Base-by-base conservation (phyloP, 441 rosid genomes). In the Mallotus repandus region DNA sequence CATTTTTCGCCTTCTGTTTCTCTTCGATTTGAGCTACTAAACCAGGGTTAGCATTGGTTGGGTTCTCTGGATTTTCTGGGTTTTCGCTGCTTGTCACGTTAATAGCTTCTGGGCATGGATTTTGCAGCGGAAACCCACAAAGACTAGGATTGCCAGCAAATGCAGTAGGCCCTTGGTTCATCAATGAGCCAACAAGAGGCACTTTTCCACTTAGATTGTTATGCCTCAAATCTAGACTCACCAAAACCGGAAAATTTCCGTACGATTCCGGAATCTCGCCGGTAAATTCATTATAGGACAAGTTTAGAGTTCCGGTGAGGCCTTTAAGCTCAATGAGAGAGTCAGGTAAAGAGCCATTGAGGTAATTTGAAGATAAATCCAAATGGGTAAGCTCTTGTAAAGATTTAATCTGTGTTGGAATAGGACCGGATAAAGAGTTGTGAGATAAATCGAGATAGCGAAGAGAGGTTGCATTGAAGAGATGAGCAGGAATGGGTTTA, bases 151-250 rank as follows among this genome's bases (percentile, higher is more conserved):
- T 94, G 59, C 91, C 97, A 0, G 91, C 67, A 75, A 94, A 94
- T 41, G 97, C 97, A 6, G 94, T 92, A 5, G 98, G 97, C 12
- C 98, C 98, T 71, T 94, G 98, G 79, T 87, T 94, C 75, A 94
- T 68, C 65, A 94, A 70, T 43, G 98, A 92, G 1, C 98, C 97
- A 15, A 82, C 84, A 73, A 82, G 82, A 43, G 98, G 98, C 49
- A 94, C 88, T 80, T 86, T 87, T 10, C 98, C 97, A 29, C 89
- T 84, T 55, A 94, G 91, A 76, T 90, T 90, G 61, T 94, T 94
- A 62, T 90, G 82, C 69, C 88, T 78, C 66, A 94, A 87, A 82
- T 94, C 98, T 74, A 94, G 83, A 79, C 92, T 92, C 22, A 94
- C 89, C 79, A 80, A 73, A 9, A 87, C 92, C 5, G 94, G 94